Evolutionary conservation across 805 yeast genomes (phyloP).

Genomic region (Candida parachauliodes): DNA sequence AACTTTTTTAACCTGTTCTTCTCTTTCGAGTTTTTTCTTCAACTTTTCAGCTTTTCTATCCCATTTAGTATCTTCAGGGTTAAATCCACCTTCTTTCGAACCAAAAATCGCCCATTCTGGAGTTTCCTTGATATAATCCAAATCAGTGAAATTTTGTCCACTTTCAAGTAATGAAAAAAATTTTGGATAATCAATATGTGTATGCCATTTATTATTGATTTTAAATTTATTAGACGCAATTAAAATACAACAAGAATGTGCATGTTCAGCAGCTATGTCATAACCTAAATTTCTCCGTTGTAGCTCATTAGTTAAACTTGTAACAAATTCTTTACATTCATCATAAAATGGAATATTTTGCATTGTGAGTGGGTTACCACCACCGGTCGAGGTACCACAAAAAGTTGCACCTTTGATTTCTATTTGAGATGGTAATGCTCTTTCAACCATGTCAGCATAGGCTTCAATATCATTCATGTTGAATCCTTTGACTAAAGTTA

Average conservation of each 20-base stretch:
- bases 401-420: constrained; percentile 95
- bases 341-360: constrained; percentile 93
- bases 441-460: constrained; percentile 81
- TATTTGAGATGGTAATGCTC: constrained; percentile 80
- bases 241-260: constrained; percentile 88
- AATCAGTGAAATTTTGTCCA: constrained; percentile 66
- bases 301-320: constrained; percentile 56
- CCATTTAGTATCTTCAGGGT: constrained; percentile 74
- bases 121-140: constrained; percentile 78
- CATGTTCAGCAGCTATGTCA: constrained; percentile 91
- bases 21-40: constrained; percentile 43
- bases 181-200: constrained; percentile 79
- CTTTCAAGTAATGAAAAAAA: constrained; percentile 67
- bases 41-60: constrained; percentile 60
- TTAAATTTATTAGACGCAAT: constrained; percentile 74
- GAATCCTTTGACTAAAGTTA: constrained; percentile 89
- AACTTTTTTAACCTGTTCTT: constrained; percentile 17
- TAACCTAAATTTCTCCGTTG: constrained; percentile 65
- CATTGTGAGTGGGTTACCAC: constrained; percentile 90
- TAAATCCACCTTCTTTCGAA: constrained; percentile 79
- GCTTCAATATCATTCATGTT: constrained; percentile 77
- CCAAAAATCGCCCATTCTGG: constrained; percentile 94
- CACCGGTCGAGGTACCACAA: constrained; percentile 82
- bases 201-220: constrained; percentile 73
- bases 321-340: constrained; percentile 78